These are phyloP conservation scores for Taphrina communis DNA, from an alignment of 1,139 yeast genomes.

Conservation along the genomic window DNA sequence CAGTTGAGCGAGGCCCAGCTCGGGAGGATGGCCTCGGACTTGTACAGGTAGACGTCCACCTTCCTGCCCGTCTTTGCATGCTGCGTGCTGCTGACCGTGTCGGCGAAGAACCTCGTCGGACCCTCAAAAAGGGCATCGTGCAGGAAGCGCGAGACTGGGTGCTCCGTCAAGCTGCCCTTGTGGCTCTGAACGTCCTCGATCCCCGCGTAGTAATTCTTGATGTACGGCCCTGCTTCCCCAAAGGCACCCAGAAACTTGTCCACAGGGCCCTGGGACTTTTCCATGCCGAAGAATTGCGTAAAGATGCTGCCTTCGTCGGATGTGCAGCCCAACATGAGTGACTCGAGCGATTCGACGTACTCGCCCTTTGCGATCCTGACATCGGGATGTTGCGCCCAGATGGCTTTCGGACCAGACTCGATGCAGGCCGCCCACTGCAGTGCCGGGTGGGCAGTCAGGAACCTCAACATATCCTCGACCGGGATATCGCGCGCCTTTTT, in stretches of 20 bases:
- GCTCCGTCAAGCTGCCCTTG: slow-evolving; percentile 12
- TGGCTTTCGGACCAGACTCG: slow-evolving; percentile 37
- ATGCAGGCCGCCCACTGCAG: slow-evolving; percentile 27
- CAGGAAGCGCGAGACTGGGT: slow-evolving; percentile 31
- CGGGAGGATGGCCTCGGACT: slow-evolving; percentile 29
- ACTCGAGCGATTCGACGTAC: slow-evolving; percentile 18
- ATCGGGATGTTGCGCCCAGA: slow-evolving; percentile 38
- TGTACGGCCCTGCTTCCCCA: slow-evolving; percentile 16
- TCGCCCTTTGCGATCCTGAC: slow-evolving; percentile 25
- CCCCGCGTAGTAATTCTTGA: slow-evolving; percentile 11
- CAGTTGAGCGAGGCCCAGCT: slow-evolving; percentile 17
- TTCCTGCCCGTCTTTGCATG: slow-evolving; percentile 21
- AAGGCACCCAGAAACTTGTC: slow-evolving; percentile 24
- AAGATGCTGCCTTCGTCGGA: slow-evolving; percentile 35
- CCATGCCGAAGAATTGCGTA: slow-evolving; percentile 34
- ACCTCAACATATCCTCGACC: slow-evolving; percentile 14
- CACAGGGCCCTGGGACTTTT: slow-evolving; percentile 10
- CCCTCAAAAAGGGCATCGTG: slow-evolving; percentile 39
- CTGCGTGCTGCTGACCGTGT: slow-evolving; percentile 9
- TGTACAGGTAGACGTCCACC: slow-evolving; percentile 23
- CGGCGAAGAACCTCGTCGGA: slow-evolving; percentile 26
- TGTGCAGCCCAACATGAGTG: slow-evolving; percentile 27
- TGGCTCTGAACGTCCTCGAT: slow-evolving; percentile 25
- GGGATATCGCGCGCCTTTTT: slow-evolving; percentile 21
- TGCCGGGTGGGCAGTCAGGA: slow-evolving; percentile 12